Conservation (phyloP, 148 eudicot species). For the Heliosperma pusillum region DNA sequence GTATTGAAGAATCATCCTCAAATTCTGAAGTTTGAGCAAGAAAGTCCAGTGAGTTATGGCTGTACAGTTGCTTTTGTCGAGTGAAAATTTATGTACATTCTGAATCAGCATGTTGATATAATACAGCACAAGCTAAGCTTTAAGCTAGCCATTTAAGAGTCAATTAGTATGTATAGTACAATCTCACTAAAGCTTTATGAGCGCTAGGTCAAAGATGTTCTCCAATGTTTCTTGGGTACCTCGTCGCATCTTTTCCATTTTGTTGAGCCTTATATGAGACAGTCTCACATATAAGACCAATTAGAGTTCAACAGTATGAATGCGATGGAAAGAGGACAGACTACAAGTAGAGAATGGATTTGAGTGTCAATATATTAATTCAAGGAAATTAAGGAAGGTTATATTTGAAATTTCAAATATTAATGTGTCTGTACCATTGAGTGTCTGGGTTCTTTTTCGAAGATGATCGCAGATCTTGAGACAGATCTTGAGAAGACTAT, state of each 20-base stretch:
- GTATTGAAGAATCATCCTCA: slow-evolving; percentile 67
- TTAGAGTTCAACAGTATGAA: not conserved
- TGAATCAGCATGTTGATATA: not conserved
- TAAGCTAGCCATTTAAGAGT: not conserved
- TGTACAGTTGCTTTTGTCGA: slow-evolving; percentile 92
- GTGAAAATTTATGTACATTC: slow-evolving; percentile 26
- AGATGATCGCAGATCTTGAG: too few relatives aligned
- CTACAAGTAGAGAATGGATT: not conserved
- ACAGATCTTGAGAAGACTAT: slow-evolving; percentile 3
- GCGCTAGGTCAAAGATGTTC: not conserved
- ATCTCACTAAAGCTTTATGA: slow-evolving; percentile 4
- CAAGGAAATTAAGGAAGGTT: too few relatives aligned
- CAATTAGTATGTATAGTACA: slow-evolving; percentile 11
- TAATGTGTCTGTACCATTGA: not conserved
- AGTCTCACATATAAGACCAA: not conserved
- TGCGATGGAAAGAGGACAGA: not conserved
- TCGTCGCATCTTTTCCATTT: not conserved
- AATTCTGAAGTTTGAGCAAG: slow-evolving; percentile 79
- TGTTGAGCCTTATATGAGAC: too few relatives aligned
- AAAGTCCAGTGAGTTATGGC: slow-evolving; percentile 85
- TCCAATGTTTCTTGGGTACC: not conserved
- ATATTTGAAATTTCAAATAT: not conserved
- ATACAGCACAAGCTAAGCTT: slow-evolving; percentile 4
- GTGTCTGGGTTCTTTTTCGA: not conserved
- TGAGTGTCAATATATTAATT: too few relatives aligned